These are phyloP conservation scores for Pistacia integerrima DNA, from an alignment of 345 rosid species.

Conservation along the genomic window DNA sequence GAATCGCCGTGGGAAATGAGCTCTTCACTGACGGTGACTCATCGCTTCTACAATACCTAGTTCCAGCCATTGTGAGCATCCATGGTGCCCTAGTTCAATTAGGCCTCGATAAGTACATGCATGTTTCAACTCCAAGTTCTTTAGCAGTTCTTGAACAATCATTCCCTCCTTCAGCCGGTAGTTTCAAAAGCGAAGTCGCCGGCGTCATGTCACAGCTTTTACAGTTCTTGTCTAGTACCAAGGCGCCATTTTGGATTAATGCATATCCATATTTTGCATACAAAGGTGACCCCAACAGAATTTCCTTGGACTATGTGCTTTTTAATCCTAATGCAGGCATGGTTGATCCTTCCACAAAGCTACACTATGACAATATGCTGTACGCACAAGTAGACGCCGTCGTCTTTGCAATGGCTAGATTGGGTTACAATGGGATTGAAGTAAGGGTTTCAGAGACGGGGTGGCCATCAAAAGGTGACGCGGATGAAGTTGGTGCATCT, in stretches of 20 bases:
- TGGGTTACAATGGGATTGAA: constrained; percentile 72
- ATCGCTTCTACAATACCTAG: constrained; percentile 50
- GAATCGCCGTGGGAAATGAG: constrained; percentile 80
- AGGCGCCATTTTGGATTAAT: constrained; percentile 87
- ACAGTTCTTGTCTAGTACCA: constrained; percentile 54
- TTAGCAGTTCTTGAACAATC: constrained; percentile 72
- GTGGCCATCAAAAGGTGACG: constrained; percentile 95
- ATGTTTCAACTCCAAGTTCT: constrained; percentile 77
- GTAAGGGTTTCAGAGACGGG: constrained; percentile 91
- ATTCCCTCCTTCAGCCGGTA: constrained; percentile 88
- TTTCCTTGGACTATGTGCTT: constrained; percentile 79
- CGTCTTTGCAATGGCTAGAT: constrained; percentile 61
- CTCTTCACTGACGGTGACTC: constrained; percentile 58
- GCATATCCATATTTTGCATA: constrained; percentile 97
- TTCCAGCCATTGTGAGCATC: constrained; percentile 79
- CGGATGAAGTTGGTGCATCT: constrained; percentile 71
- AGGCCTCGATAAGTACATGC: constrained; percentile 67
- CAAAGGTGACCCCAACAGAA: constrained; percentile 58
- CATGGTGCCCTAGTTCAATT: constrained; percentile 70
- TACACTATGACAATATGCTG: constrained; percentile 87
- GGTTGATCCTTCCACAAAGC: constrained; percentile 75
- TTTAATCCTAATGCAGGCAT: constrained; percentile 83
- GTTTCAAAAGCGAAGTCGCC: constrained; percentile 58
- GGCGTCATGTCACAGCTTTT: constrained; percentile 62
- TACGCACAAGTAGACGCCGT: constrained; percentile 94